phyloP scores from a whole-genome alignment of 2,329 filamentous ascomycete species.

The Ilyonectria robusta region DNA sequence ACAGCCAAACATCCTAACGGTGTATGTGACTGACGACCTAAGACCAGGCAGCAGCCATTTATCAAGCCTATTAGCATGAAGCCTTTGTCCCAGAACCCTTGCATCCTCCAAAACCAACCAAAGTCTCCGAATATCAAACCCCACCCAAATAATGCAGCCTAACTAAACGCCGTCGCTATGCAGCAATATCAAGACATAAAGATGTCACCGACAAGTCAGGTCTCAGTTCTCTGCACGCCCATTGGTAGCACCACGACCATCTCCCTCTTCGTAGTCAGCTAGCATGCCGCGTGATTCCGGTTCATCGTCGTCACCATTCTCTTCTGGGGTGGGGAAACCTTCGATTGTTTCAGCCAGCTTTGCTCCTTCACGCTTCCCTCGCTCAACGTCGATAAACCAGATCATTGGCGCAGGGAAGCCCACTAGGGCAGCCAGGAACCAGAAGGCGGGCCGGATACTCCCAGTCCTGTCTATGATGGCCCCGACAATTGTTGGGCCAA shows the following conservation, averaged over 20 bases:
- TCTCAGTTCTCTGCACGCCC: conserved; percentile 23
- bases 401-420: conserved; percentile 88
- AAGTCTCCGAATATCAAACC: conserved; percentile 17
- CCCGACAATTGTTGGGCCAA: conserved; percentile 94
- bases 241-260: conserved; percentile 32
- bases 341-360: conserved; percentile 74
- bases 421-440: conserved; percentile 90
- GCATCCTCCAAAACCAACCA: conserved; percentile 21
- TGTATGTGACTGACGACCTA: background rate
- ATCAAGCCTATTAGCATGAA: background rate
- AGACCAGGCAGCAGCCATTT: conserved; percentile 12
- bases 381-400: conserved; percentile 86
- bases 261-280: conserved; percentile 46
- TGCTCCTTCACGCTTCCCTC: conserved; percentile 78
- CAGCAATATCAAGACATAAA: conserved; percentile 25
- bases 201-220: conserved; percentile 15
- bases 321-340: conserved; percentile 58
- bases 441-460: conserved; percentile 89
- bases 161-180: conserved; percentile 47
- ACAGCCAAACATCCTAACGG: background rate
- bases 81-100: conserved; percentile 8
- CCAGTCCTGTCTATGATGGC: conserved; percentile 89
- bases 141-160: conserved; percentile 23
- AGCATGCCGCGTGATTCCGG: conserved; percentile 49
- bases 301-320: conserved; percentile 37